Evolutionary conservation across 2,329 filamentous ascomycete species (phyloP).

Genomic region (Geosmithia putterillii): DNA sequence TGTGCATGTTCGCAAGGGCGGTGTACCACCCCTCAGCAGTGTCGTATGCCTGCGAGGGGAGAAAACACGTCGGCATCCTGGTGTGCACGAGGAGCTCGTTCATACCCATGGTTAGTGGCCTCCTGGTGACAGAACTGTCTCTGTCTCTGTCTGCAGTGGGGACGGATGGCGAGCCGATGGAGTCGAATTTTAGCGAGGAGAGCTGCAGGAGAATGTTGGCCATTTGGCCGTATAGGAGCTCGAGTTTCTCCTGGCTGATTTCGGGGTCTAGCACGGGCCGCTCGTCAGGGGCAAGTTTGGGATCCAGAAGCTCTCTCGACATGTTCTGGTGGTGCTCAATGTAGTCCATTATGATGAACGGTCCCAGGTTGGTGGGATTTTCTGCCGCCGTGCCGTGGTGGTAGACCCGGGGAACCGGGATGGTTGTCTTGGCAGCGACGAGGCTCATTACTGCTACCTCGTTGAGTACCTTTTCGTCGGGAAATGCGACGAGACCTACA

Average conservation of each 20-base stretch:
- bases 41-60: constrained; percentile 14
- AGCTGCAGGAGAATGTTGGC: constrained; percentile 29
- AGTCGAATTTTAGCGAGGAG: constrained; percentile 15
- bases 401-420: constrained; percentile 19
- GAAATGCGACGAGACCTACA: constrained; percentile 11
- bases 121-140: constrained; percentile 6
- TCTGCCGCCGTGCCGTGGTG: constrained; percentile 15
- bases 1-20: constrained; percentile 21
- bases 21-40: constrained; percentile 17
- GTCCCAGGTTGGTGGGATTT: constrained; percentile 18
- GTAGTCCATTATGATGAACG: constrained; percentile 25
- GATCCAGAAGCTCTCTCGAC: constrained; percentile 14
- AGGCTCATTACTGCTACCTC: constrained; percentile 21
- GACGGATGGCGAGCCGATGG: constrained; percentile 24
- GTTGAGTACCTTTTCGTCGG: constrained; percentile 21
- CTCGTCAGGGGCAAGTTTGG: constrained; percentile 9
- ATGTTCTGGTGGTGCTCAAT: constrained; percentile 15
- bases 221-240: constrained; percentile 23
- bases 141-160: too few species aligned
- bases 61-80: constrained; percentile 7
- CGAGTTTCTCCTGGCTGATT: constrained; percentile 17
- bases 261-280: constrained; percentile 17
- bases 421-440: constrained; percentile 16
- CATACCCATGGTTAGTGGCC: constrained; percentile 26
- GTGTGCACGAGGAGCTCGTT: constrained; percentile 17